Evolutionary conservation across 2,329 filamentous ascomycete species (phyloP).

Genomic region (Knoxdaviesia proteae): DNA sequence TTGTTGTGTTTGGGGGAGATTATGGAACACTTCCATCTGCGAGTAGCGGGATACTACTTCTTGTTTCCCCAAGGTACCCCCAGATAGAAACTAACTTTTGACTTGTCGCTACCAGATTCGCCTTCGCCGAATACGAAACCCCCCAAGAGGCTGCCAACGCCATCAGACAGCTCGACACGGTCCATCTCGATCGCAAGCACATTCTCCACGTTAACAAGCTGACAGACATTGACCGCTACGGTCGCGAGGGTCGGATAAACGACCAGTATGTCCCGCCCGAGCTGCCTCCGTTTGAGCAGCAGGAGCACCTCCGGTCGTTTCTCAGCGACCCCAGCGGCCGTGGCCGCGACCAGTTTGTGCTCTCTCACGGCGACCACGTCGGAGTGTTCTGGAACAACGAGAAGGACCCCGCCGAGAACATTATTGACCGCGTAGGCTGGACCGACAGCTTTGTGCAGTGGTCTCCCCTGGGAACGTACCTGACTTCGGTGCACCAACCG

Average conservation of each 20-base stretch:
- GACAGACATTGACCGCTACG: slow-evolving; percentile 91
- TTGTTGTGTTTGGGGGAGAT: not conserved
- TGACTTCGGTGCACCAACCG: slow-evolving; percentile 86
- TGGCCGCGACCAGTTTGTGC: slow-evolving; percentile 84
- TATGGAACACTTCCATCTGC: no score
- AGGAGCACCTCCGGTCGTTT: slow-evolving; percentile 89
- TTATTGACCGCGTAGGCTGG: slow-evolving; percentile 90
- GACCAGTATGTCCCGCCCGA: slow-evolving; percentile 72
- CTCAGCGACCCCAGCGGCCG: slow-evolving; percentile 60
- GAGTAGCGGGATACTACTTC: no score
- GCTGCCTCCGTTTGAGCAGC: slow-evolving; percentile 78
- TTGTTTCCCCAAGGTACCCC: no score
- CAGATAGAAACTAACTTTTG: no score
- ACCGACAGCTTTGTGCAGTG: slow-evolving; percentile 96
- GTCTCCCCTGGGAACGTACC: slow-evolving; percentile 85
- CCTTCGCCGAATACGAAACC: slow-evolving; percentile 90
- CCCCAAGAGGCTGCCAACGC: slow-evolving; percentile 76
- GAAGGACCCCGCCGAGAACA: slow-evolving; percentile 66
- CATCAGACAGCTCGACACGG: slow-evolving; percentile 69
- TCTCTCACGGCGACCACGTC: slow-evolving; percentile 81
- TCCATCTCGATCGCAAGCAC: slow-evolving; percentile 90
- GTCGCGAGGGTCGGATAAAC: slow-evolving; percentile 78
- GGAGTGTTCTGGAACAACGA: slow-evolving; percentile 98
- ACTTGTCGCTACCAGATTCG: slow-evolving; percentile 40
- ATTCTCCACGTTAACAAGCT: slow-evolving; percentile 92